Percentiles rank a stretch among this genome's conserved stretches.
Conservation (phyloP, 148 eudicot species). For the Nepenthes gracilis region DNA sequence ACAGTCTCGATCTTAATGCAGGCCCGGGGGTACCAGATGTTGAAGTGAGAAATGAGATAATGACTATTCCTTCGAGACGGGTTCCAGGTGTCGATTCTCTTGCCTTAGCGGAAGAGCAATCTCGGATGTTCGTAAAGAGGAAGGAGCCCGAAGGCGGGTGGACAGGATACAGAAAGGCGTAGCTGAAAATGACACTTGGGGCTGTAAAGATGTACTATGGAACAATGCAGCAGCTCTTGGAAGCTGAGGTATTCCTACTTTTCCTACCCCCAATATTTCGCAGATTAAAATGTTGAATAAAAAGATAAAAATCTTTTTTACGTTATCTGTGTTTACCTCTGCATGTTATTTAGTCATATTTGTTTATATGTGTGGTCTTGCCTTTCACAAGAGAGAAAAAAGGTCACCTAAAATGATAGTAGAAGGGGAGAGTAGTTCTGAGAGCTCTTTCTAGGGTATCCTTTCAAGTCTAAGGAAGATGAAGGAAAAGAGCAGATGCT, state of each 20-base stretch:
- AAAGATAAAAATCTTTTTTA: too few relatives aligned
- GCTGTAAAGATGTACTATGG: constrained; percentile 28
- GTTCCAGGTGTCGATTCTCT: constrained; percentile 35
- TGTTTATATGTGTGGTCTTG: too few relatives aligned
- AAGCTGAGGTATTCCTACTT: neutral
- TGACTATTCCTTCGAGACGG: constrained; percentile 35
- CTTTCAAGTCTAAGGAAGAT: too few relatives aligned
- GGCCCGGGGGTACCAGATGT: constrained; percentile 51
- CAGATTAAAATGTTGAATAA: too few relatives aligned
- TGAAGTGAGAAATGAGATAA: constrained; percentile 50
- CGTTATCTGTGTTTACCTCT: too few relatives aligned
- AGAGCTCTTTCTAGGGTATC: too few relatives aligned
- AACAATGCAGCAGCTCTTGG: neutral
- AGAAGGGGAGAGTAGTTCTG: too few relatives aligned
- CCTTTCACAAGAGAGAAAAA: too few relatives aligned
- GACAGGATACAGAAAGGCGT: constrained; percentile 38
- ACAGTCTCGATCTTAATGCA: constrained; percentile 70
- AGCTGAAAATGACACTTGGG: constrained; percentile 56
- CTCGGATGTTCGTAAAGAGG: constrained; percentile 54
- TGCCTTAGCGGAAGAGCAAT: constrained; percentile 48
- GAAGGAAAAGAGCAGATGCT: too few relatives aligned
- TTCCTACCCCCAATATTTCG: neutral
- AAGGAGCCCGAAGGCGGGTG: constrained; percentile 80
- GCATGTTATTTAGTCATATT: too few relatives aligned
- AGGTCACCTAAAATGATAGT: too few relatives aligned